These are phyloP conservation scores for Sporothrix curviconia DNA, from an alignment of 2,329 filamentous ascomycete species.

Conservation along the genomic window DNA sequence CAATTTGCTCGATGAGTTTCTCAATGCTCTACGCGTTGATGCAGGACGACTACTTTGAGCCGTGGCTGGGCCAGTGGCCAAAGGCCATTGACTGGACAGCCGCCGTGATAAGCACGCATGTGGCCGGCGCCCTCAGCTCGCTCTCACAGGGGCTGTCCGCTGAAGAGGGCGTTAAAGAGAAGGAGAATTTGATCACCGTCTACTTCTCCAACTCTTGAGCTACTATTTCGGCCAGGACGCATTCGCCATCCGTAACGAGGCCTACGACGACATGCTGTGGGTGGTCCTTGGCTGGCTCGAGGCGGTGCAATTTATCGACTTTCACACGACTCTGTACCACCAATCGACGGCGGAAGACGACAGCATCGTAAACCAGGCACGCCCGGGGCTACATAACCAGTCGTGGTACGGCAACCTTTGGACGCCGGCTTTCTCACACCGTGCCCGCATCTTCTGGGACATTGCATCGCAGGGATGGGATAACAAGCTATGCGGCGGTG, in stretches of 20 bases:
- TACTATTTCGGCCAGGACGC: slow-evolving; percentile 86
- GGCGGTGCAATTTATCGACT: slow-evolving; percentile 65
- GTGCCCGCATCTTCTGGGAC: slow-evolving; percentile 80
- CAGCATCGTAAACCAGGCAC: slow-evolving; percentile 10
- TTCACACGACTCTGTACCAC: slow-evolving; percentile 62
- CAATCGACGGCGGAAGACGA: slow-evolving; percentile 15
- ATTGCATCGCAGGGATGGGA: slow-evolving; percentile 77
- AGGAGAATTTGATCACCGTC: slow-evolving; percentile 73
- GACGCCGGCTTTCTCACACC: slow-evolving; percentile 69
- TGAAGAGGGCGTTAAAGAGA: slow-evolving; percentile 39
- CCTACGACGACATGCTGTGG: slow-evolving; percentile 94
- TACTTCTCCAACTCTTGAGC: slow-evolving; percentile 72
- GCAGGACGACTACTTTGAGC: slow-evolving; percentile 70
- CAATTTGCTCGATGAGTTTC: slow-evolving; percentile 38
- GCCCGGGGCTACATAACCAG: slow-evolving; percentile 31
- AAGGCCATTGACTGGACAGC: slow-evolving; percentile 88
- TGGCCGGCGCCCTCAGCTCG: slow-evolving; percentile 67
- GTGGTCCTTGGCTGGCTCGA: slow-evolving; percentile 90
- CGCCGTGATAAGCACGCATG: slow-evolving; percentile 73
- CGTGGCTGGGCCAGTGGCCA: slow-evolving; percentile 77
- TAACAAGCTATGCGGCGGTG: slow-evolving; percentile 69
- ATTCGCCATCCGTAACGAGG: slow-evolving; percentile 63
- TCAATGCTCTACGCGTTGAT: slow-evolving; percentile 65
- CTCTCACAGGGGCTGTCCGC: slow-evolving; percentile 52
- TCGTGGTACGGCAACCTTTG: slow-evolving; percentile 75